A percentile compares a stretch with the other conserved stretches of the same genome.
These are phyloP conservation scores for Naganishia cerealis DNA, from an alignment of 1,284 basidiomycete genomes.

Conservation along the genomic window DNA sequence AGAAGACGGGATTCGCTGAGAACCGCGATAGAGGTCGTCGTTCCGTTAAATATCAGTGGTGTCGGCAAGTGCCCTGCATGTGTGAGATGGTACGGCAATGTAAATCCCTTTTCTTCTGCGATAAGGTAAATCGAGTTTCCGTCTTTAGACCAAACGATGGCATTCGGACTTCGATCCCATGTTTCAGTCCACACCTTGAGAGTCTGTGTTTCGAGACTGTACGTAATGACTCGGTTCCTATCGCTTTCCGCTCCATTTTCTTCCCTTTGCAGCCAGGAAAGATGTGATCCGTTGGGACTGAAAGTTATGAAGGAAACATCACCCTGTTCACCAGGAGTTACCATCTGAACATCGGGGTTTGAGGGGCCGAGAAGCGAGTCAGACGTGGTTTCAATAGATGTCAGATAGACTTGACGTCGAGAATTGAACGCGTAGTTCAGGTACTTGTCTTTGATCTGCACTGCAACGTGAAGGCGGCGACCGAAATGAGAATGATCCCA, in stretches of 20 bases:
- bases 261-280: constrained; percentile 81
- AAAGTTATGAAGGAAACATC: constrained; percentile 72
- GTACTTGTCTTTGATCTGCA: constrained; percentile 77
- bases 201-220: constrained; percentile 54
- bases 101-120: constrained; percentile 67
- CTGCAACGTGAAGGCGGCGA: constrained; percentile 65
- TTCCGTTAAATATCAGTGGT: constrained; percentile 45
- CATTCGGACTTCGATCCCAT: constrained; percentile 77
- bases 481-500: constrained; percentile 63
- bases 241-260: constrained; percentile 80
- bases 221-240: constrained; percentile 68
- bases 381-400: constrained; percentile 63
- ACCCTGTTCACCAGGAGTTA: constrained; percentile 80
- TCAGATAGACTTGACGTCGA: constrained; percentile 53
- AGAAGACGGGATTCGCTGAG: constrained; percentile 37
- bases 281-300: constrained; percentile 66
- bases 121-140: constrained; percentile 70
- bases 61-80: constrained; percentile 44
- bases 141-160: constrained; percentile 68
- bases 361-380: constrained; percentile 58
- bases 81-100: constrained; percentile 49
- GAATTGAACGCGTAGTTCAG: constrained; percentile 65
- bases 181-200: constrained; percentile 58
- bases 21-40: constrained; percentile 40
- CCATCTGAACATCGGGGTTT: constrained; percentile 52